Base-by-base conservation (phyloP, 2,329 filamentous ascomycete species). In the Monosporascus sp. region DNA sequence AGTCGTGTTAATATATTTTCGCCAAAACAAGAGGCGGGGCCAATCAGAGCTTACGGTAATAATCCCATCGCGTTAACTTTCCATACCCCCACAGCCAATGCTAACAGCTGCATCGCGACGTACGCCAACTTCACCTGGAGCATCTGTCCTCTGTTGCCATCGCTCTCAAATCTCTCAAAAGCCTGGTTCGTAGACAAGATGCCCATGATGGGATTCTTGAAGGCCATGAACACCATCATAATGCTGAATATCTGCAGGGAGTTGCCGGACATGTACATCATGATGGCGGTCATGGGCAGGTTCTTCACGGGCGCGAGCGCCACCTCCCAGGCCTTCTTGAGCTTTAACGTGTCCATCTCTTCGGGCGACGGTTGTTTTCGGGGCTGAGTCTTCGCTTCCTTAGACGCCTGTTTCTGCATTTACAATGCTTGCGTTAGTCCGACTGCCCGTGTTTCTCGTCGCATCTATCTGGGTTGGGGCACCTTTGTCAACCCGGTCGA, bases 181-280 rank as follows among this genome's bases (percentile, higher is more conserved):
- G 89, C 89, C 66, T 86, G 82, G 67, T 94, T 91, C 48, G 93
- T 93, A 61, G 78, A 83, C 56, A 96, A 74, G 46, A 97, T 76
- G 36, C 92, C 94, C 72, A 90, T 83, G 56, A 99, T 81, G 9
- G 94, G 94, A 61, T 89, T 95, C 79, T 97, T 97, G 81, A 99
- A 99, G 46, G 96, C 86, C 88, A 97, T 97, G 66, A 93, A 92
- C 18, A 97, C 93, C 92, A 97, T 99, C 90, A 97, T 97, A 74
- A 99, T 97, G 73, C 89, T 95, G 78, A 99, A 99, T 61, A 99
- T 97, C 71, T 99, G 94, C 47, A 99, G 83, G 57, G 90, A 91
- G 76, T 97, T 99, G 66, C 94, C 94, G 35, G 93, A 95, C 94
- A 99, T 99, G 81, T 99, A 99, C 91, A 97, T 97, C 86, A 97